Percentiles rank a stretch among this genome's conserved stretches.
Evolutionary conservation across 2,329 filamentous ascomycete species (phyloP).

Genomic region (Colletotrichum tabaci): DNA sequence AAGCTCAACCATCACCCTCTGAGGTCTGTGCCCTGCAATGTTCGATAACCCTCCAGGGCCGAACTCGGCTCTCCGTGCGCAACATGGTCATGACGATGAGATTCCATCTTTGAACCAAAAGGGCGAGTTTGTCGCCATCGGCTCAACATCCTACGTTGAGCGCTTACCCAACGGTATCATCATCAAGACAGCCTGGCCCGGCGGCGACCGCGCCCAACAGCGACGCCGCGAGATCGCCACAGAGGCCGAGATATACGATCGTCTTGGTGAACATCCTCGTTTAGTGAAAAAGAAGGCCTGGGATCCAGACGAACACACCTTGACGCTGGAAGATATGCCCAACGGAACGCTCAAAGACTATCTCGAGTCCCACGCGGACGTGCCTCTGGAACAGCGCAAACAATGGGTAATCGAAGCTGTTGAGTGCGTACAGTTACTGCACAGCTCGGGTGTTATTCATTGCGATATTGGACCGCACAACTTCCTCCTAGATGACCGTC

Average conservation of each 20-base stretch:
- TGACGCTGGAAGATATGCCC: slow-evolving; percentile 23
- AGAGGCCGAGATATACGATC: slow-evolving; percentile 23
- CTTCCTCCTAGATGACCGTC: slow-evolving; percentile 18
- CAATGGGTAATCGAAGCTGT: slow-evolving; percentile 1
- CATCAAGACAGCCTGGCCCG: slow-evolving; percentile 25
- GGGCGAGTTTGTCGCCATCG: slow-evolving; percentile 17
- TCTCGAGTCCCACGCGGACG: slow-evolving; percentile 12
- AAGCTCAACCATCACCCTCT: background rate
- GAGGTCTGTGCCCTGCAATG: background rate
- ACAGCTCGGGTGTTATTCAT: background rate
- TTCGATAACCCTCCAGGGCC: background rate
- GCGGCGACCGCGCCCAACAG: slow-evolving; percentile 5
- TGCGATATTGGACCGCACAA: slow-evolving; percentile 20
- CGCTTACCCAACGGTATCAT: slow-evolving; percentile 9
- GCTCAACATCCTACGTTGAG: slow-evolving; percentile 22
- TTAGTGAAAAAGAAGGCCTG: slow-evolving; percentile 12
- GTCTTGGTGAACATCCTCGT: slow-evolving; percentile 16
- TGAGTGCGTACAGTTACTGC: slow-evolving; percentile 1
- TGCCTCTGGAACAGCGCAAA: slow-evolving; percentile 6
- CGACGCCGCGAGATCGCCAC: slow-evolving; percentile 16
- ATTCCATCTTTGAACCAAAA: slow-evolving; percentile 18
- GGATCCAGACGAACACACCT: slow-evolving; percentile 2
- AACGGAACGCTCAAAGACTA: slow-evolving; percentile 25
- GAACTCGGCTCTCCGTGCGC: background rate
- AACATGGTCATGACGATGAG: background rate